These are phyloP conservation scores for Pseudocercospora musae DNA, from an alignment of 2,329 filamentous ascomycete species.

Conservation along the genomic window DNA sequence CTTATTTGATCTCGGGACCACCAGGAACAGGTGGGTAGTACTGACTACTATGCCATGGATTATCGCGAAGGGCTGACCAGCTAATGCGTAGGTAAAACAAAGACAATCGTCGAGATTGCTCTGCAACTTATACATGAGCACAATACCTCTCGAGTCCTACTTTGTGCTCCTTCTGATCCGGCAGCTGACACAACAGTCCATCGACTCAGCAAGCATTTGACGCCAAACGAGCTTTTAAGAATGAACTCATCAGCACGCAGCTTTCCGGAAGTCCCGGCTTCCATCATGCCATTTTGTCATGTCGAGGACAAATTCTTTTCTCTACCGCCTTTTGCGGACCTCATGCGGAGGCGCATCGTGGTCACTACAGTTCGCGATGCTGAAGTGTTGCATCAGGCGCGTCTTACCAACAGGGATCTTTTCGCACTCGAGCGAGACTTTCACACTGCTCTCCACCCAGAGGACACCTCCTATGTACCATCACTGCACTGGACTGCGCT, in stretches of 20 bases:
- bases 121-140: conserved; percentile 24
- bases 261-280: conserved; percentile 28
- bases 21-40: conserved; percentile 43
- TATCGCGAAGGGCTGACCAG: neutral
- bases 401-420: conserved; percentile 26
- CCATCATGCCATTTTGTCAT: conserved; percentile 25
- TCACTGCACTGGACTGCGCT: conserved; percentile 26
- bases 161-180: conserved; percentile 30
- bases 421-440: conserved; percentile 20
- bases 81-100: conserved; percentile 42
- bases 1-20: conserved; percentile 49
- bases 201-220: conserved; percentile 21
- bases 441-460: conserved; percentile 17
- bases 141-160: conserved; percentile 16
- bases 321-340: conserved; percentile 20
- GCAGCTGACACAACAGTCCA: conserved; percentile 26
- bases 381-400: conserved; percentile 22
- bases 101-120: conserved; percentile 48
- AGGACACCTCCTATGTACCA: conserved; percentile 1
- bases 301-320: conserved; percentile 26
- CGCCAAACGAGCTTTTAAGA: conserved; percentile 22
- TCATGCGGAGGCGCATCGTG: conserved; percentile 26
- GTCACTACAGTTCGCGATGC: conserved; percentile 27
- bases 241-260: conserved; percentile 25
- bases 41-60: neutral